Evolutionary conservation across 305 asterid genomes (phyloP).

Genomic region (Salvia sclarea): DNA sequence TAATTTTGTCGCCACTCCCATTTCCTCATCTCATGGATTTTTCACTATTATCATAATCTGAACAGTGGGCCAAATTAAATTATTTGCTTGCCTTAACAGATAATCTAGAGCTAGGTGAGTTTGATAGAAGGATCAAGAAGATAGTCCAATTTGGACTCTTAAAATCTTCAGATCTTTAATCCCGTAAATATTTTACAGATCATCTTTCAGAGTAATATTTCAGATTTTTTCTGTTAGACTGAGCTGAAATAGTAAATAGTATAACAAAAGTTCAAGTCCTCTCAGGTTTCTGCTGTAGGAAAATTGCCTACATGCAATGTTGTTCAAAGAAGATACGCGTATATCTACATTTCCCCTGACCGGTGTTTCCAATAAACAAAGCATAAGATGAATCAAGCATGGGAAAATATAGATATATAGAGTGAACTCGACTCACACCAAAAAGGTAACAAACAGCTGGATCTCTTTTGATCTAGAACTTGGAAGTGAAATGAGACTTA

Average conservation of each 20-base stretch:
- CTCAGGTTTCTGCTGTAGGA: neutral
- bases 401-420: too few species aligned
- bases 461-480: neutral
- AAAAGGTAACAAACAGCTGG: neutral
- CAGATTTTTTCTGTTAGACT: neutral
- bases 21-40: neutral
- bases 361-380: neutral
- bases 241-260: neutral
- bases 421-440: neutral
- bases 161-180: too few species aligned
- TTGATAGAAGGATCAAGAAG: too few species aligned
- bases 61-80: neutral
- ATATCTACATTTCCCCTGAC: neutral
- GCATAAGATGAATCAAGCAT: neutral
- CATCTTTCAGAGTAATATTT: neutral
- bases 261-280: neutral
- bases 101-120: neutral
- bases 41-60: neutral
- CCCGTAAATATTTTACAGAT: neutral
- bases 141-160: too few species aligned
- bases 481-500: neutral
- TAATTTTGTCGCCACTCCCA: neutral
- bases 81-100: neutral
- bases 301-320: neutral
- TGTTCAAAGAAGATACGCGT: neutral